phyloP scores from a whole-genome alignment of 306 rosid genomes.

The Quillaja saponaria region DNA sequence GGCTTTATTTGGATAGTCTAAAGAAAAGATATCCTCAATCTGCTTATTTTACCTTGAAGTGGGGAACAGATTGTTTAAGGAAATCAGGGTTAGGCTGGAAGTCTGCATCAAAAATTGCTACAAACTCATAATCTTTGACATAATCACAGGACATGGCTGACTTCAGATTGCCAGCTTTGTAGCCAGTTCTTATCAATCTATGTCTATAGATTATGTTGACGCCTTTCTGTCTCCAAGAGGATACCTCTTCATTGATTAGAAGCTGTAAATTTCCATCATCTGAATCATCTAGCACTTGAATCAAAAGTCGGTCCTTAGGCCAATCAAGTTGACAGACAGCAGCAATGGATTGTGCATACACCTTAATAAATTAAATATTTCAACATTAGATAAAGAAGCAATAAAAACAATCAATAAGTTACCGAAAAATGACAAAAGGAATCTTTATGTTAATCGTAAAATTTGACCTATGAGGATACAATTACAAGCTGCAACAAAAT shows the following conservation, averaged over 20 bases:
- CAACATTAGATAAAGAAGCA: conserved; percentile 19
- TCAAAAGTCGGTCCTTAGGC: conserved; percentile 80
- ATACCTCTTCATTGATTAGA: conserved; percentile 77
- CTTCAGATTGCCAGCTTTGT: conserved; percentile 95
- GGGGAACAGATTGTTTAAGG: conserved; percentile 83
- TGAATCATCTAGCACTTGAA: conserved; percentile 94
- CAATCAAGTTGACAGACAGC: conserved; percentile 92
- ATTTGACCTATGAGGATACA: not conserved
- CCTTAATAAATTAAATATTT: conserved; percentile 41
- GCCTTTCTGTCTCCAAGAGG: conserved; percentile 77
- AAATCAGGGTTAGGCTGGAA: conserved; percentile 91
- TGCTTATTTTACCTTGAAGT: conserved; percentile 63
- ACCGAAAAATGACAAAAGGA: not conserved
- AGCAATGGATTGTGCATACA: conserved; percentile 82
- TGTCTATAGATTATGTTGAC: conserved; percentile 82
- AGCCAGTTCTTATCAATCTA: conserved; percentile 89
- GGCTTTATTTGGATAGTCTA: conserved; percentile 6
- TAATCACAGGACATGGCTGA: conserved; percentile 96
- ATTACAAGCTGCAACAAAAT: not conserved
- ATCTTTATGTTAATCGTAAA: not conserved
- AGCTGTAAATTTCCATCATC: conserved; percentile 68
- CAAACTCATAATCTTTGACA: conserved; percentile 84
- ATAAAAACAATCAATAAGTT: too few relatives aligned
- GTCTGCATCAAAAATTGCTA: conserved; percentile 94
- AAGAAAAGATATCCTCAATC: not conserved